Base-by-base conservation (phyloP, 1,284 basidiomycete species). In the Boletus smithii region DNA sequence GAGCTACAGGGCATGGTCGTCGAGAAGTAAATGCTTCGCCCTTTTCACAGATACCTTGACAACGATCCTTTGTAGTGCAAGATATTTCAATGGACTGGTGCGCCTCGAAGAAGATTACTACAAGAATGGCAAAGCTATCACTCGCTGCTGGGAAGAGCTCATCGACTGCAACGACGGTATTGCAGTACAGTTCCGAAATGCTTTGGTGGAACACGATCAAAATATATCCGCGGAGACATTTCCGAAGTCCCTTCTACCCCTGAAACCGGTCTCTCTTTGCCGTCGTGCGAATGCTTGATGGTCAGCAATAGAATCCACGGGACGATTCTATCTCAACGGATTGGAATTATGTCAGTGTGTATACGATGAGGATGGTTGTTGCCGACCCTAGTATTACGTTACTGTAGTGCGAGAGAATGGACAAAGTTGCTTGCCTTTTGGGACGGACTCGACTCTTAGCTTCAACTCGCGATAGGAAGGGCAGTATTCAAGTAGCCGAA, bases 81-180 rank as follows among this genome's bases (percentile, higher is more conserved):
- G 50, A 22, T 69, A 73, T 49, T 73, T 70, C 56, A 72, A 75
- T 51, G 51, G 45, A 30, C 56, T 78, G 8, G 63, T 76, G 24
- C 61, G 60, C 29, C 62, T 77, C 17, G 72, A 77, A 51, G 67
- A 70, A 33, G 65, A 70, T 36, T 76, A 76, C 48, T 66, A 71
- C 29, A 64, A 60, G 27, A 57, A 65, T 35, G 63, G 68, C n/a
- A 61, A 63, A 29, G 51, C 60, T 31, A 51, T 72, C 23, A 57
- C 53, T 20, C 51, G 54, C 29, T 58, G 54, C 13, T 68, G 68
- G 55, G 73, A 75, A 44, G 67, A 68, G 18, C 51, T 71, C 31
- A 53, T 63, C 33, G 58, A 63, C 31, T 56, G 62, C 32, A 71
- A 69, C 37, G 56, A 59, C 26, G 54, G 56, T 16, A 56, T 67